Conservation (phyloP, 352 stramenopile species). For the Globisporangium solare region DNA sequence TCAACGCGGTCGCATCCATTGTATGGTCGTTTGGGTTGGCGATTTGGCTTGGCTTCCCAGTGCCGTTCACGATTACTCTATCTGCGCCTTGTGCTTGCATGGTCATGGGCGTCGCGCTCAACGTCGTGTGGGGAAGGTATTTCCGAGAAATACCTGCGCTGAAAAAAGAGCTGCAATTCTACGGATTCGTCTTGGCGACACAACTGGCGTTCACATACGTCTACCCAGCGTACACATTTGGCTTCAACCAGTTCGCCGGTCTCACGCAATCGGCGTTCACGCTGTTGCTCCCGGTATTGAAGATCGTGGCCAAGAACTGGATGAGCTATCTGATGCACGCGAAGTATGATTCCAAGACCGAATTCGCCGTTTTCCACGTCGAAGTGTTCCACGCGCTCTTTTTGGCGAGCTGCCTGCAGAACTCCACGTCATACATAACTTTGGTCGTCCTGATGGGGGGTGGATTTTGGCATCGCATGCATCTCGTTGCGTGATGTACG, state of each 20-base stretch:
- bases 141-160: not conserved
- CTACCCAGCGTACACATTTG: constrained; percentile 1
- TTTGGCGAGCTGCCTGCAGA: constrained; percentile 4
- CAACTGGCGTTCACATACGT: not conserved
- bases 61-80: not conserved
- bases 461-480: not conserved
- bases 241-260: not conserved
- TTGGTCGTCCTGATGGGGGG: not conserved
- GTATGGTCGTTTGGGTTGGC: not conserved
- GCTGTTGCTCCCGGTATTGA: not conserved
- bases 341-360: constrained; percentile 1
- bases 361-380: constrained; percentile 10
- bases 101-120: not conserved
- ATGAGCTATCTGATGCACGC: not conserved
- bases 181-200: not conserved
- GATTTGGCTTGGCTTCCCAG: not conserved
- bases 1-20: not conserved
- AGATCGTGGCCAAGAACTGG: constrained; percentile 1
- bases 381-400: constrained; percentile 19
- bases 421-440: constrained; percentile 2
- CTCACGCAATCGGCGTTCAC: not conserved
- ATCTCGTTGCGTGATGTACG: not conserved
- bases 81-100: not conserved
- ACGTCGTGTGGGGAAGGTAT: not conserved
- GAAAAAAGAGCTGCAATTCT: not conserved